Base-by-base conservation (phyloP, 2,329 filamentous ascomycete species). In the Onygena corvina region DNA sequence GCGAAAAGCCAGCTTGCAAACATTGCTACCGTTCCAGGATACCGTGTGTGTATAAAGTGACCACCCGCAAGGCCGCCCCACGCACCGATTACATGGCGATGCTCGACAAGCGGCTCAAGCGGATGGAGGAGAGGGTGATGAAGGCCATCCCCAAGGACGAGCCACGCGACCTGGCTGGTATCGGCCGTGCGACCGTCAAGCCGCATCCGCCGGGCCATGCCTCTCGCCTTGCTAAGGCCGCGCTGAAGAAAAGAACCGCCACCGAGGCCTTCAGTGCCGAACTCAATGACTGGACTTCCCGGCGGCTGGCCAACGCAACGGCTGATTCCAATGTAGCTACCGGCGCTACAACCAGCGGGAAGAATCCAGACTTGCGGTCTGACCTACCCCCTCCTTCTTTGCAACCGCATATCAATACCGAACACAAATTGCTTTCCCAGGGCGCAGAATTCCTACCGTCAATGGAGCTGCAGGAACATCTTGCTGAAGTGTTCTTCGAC, bases 81-180 rank as follows among this genome's bases (percentile, higher is more conserved):
- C 77, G 92, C 47, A 96, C 92, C 14, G 92, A 96, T 67, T 96
- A 96, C 67, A 96, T 96, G 92, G 88, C 89, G 35, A 96, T 96
- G 88, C 71, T 96, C 59, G 92, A 96, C 68, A 95, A 94, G 68
- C 79, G 92, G 48, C 67, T 96, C 57, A 95, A 94, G 71, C 77
- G 90, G 50, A 96, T 96, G 92, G 92, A 98, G 67, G 90, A 96
- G 60, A 83, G 90, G 50, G 92, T 96, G 54, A 93, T 96, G 69
- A 94, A 94, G 65, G 83, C 90, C 51, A 84, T 96, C 23, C 90
- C 92, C 0, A 94, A 90, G 62, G 78, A 86, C 35, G 88, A 93
- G 55, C 76, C 86, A 54, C 81, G 84, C 35, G 72, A 79, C 21
- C 74, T 83, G 51, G 71, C 76, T 6, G 73, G 76, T 5, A 82